Evolutionary conservation across 208 protist genomes (phyloP), one percentile per base, ranked within the genome.

Genomic region (Acanthamoeba rhysodes): DNA sequence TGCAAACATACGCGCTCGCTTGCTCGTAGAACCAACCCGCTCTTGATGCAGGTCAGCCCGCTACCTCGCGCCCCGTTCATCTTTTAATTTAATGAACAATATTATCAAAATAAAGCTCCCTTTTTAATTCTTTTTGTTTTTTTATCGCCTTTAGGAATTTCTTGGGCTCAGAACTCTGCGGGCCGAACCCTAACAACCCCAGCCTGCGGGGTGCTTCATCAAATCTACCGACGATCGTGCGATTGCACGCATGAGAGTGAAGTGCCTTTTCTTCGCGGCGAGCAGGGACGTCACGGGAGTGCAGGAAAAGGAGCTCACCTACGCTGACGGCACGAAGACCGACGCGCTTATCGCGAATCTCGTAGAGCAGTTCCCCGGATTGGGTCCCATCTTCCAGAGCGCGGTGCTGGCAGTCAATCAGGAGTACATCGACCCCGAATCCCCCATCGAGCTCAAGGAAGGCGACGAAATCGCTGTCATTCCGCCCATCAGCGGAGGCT

Each of bases 381-480:
- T 95, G 34, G 48, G 41, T 12, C 22, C 64, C 27, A 85, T 95
- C 70, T 72, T 87, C 32, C 32, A 59, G 34, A 55, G 32, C 50
- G 68, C 72, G 18, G 72, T 95, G 10, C 34, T 95, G 4, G 91
- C 91, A 27, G 55, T 95, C 9, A 95, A 95, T 8, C 34, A 90
- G 18, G 37, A 41, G 16, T 62, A 29, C 16, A 82, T 82, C 50
- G 20, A 55, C 34, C 62, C 95, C 32, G 59, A 88, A 9, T 34
- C 76, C 7, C 74, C 93, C 29, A 37, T 92, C 62, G 27, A 59
- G 20, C 95, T 96, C 22, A 80, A 84, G 32, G n/a, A 45, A 0
- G 55, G 32, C 57, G 94, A 95, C 64, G 95, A 96, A 66, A 87
- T 96, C 68, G 93, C 95, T 5, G 87, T 96, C n/a, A 96, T 96